Base-by-base conservation (phyloP, 495 filamentous ascomycete species). In the Podospora pseudocomata region DNA sequence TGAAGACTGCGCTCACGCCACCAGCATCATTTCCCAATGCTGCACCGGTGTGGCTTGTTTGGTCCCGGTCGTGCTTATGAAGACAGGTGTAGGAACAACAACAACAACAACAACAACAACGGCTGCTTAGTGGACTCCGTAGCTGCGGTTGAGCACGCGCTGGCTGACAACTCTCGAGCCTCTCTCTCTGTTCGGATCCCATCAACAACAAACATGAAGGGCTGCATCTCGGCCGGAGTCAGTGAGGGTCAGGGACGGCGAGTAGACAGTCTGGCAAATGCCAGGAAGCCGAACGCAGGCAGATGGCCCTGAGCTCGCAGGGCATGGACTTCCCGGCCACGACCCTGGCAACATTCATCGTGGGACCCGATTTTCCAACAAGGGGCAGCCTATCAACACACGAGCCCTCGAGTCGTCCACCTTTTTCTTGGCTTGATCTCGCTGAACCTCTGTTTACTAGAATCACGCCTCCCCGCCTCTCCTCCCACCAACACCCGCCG, bases 331-430 rank as follows among this genome's bases (percentile, higher is more conserved):
- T 23, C 61, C 61, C 61, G 49, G 61, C 49, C 32, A n/a, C 19
- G n/a, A 19, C 61, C 28, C 32, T 23, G 61, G 61, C 61, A 63
- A 49, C 61, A 39, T 20, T 20, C 28, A 63, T 5, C 59, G 5
- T 63, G 18, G 32, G 61, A 63, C 30, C 61, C 61, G 34, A 6
- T 63, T 63, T 63, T 63, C 30, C 28, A 28, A 27, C 61, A 63
- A 63, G 61, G 30, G 61, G 61, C 61, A 63, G 61, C 61, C 61
- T 63, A 66, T 57, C 57, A 34, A 59, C 26, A 19, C n/a, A 23
- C 20, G 34, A 60, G 23, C 26, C 7, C 55, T 57, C 63, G 49
- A 65, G 13, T 65, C 54, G 63, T 18, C 55, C 19, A 19, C 23
- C 55, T 58, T 58, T 58, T 23, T n/a, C 5, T 58, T 58, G 15